phyloP scores from a whole-genome alignment of 106 monocot genomes.

The Hemerocallis citrina region DNA sequence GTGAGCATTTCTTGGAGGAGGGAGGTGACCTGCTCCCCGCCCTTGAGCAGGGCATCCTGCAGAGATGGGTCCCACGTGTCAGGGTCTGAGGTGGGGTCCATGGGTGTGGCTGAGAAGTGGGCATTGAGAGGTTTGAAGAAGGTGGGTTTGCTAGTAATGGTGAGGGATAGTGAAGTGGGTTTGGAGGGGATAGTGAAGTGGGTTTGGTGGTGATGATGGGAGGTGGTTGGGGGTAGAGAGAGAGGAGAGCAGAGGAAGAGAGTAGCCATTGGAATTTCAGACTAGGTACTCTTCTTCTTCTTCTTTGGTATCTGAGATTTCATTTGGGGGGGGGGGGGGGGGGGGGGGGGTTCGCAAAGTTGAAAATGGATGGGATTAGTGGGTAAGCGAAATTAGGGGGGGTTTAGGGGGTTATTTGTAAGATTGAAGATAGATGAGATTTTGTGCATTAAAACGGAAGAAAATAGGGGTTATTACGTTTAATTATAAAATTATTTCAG shows the following conservation, averaged over 20 bases:
- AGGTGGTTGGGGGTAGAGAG: neutral
- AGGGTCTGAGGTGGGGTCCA: neutral
- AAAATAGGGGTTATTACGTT: no score
- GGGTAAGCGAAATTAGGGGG: no score
- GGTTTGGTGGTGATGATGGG: neutral
- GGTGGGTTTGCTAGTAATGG: neutral
- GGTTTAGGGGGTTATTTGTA: no score
- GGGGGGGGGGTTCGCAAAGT: no score
- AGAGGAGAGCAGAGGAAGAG: neutral
- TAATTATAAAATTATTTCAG: no score
- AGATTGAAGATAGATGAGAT: no score
- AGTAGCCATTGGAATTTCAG: slow-evolving; percentile 14
- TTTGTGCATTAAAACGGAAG: no score
- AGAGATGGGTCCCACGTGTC: slow-evolving; percentile 36
- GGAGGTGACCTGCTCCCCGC: slow-evolving; percentile 93
- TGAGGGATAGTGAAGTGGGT: neutral
- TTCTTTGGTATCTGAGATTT: no score
- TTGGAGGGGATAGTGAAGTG: neutral
- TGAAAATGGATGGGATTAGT: no score
- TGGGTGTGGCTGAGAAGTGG: neutral
- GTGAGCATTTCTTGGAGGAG: slow-evolving; percentile 87
- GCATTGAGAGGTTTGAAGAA: no score
- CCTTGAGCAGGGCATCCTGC: slow-evolving; percentile 68
- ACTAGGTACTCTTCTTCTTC: no score
- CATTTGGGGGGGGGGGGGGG: no score